Evolutionary conservation across 106 monocot genomes (phyloP).

Genomic region (Triglochin maritima): DNA sequence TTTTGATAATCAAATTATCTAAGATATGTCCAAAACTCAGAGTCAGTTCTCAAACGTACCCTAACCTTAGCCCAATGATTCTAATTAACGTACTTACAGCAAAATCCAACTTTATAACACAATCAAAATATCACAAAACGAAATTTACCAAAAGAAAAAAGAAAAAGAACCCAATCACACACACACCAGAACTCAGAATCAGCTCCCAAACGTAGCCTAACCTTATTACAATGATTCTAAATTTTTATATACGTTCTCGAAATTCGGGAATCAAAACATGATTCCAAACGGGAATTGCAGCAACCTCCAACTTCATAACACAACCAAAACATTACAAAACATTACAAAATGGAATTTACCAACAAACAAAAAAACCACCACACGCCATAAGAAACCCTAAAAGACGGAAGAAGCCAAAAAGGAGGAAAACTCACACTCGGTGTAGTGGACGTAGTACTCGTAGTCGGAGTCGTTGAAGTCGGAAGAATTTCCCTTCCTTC

Average conservation of each 20-base stretch:
- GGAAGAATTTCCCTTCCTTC: constrained; percentile 26
- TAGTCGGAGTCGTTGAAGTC: constrained; percentile 25
- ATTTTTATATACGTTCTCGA: background rate
- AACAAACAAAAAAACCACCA: background rate
- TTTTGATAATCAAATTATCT: too few relatives aligned
- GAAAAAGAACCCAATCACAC: background rate
- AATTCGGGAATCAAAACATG: background rate
- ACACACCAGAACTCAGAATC: too few relatives aligned
- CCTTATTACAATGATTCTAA: too few relatives aligned
- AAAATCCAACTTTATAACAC: background rate
- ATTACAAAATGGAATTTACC: background rate
- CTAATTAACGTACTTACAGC: too few relatives aligned
- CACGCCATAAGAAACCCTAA: background rate
- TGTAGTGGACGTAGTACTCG: constrained; percentile 98
- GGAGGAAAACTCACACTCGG: constrained; percentile 52
- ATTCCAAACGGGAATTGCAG: too few relatives aligned
- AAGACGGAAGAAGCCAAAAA: background rate
- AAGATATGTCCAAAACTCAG: too few relatives aligned
- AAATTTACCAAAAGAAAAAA: background rate
- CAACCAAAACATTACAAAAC: background rate
- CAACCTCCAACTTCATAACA: background rate
- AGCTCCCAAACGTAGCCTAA: too few relatives aligned
- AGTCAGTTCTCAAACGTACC: too few relatives aligned
- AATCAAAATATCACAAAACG: background rate
- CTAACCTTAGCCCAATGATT: too few relatives aligned